Percentiles rank a stretch among this genome's conserved stretches.
These are phyloP conservation scores for Lepidium didymum DNA, from an alignment of 345 rosid species.

Conservation along the genomic window DNA sequence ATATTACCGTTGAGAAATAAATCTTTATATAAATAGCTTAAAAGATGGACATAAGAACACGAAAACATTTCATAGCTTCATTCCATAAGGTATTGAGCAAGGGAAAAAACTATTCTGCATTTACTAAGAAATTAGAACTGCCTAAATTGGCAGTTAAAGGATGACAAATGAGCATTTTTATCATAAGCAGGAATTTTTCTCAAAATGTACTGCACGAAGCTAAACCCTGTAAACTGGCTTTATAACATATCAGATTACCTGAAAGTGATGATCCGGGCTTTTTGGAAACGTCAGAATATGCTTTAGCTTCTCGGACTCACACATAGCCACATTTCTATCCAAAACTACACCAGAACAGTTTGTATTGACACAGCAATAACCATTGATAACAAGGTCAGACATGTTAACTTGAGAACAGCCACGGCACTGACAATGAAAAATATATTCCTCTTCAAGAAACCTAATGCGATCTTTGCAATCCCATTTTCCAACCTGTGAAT, in stretches of 20 bases:
- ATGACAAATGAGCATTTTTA: background rate
- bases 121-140: background rate
- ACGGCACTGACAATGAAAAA: constrained; percentile 57
- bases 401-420: constrained; percentile 61
- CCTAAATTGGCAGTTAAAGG: background rate
- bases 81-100: background rate
- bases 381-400: constrained; percentile 63
- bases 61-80: background rate
- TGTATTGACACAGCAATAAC: constrained; percentile 47
- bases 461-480: constrained; percentile 58
- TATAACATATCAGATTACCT: constrained; percentile 32
- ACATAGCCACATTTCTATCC: constrained; percentile 27
- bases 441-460: constrained; percentile 68
- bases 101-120: background rate
- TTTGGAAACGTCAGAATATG: constrained; percentile 7
- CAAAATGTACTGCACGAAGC: background rate
- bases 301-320: constrained; percentile 38
- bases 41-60: background rate
- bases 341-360: constrained; percentile 67
- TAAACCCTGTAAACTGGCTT: background rate
- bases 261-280: constrained; percentile 26
- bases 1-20: background rate
- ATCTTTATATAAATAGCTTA: background rate
- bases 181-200: background rate
- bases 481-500: constrained; percentile 70